phyloP scores from a whole-genome alignment of 495 filamentous ascomycete species.

The Coniosporium apollinis region DNA sequence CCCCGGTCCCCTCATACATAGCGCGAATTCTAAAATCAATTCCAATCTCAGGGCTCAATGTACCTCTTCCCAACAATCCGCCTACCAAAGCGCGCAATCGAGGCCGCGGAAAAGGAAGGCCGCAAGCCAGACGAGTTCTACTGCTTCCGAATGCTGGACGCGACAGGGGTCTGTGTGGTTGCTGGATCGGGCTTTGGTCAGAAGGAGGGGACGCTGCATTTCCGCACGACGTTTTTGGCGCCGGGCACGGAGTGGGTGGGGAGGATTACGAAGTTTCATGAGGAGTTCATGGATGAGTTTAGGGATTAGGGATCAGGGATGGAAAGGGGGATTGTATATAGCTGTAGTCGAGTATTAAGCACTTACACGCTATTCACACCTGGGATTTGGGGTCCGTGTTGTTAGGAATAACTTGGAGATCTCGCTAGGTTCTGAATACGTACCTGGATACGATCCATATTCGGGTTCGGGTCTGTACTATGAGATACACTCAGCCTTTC shows the following conservation, averaged over 20 bases:
- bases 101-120: conserved; percentile 54
- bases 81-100: conserved; percentile 55
- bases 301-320: conserved; percentile 14
- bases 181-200: conserved; percentile 89
- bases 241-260: conserved; percentile 92
- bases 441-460: too few species aligned
- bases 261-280: conserved; percentile 74
- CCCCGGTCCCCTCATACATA: not conserved
- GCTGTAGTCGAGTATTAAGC: too few species aligned
- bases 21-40: too few species aligned
- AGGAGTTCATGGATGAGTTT: conserved; percentile 80
- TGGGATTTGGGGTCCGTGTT: too few species aligned
- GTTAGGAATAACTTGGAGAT: too few species aligned
- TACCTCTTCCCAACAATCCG: conserved; percentile 94
- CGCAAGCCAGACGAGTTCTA: conserved; percentile 84
- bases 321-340: too few species aligned
- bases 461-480: too few species aligned
- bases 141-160: conserved; percentile 73
- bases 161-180: conserved; percentile 89
- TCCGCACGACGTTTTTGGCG: conserved; percentile 91
- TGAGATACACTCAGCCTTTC: too few species aligned
- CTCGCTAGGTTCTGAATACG: too few species aligned
- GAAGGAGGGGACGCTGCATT: conserved; percentile 79
- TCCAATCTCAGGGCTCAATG: conserved; percentile 86
- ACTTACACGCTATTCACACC: too few species aligned